Percentiles rank a stretch among this genome's conserved stretches.
These are phyloP conservation scores for Pichia sp. DNA, from an alignment of 1,139 yeast genomes.

Conservation along the genomic window DNA sequence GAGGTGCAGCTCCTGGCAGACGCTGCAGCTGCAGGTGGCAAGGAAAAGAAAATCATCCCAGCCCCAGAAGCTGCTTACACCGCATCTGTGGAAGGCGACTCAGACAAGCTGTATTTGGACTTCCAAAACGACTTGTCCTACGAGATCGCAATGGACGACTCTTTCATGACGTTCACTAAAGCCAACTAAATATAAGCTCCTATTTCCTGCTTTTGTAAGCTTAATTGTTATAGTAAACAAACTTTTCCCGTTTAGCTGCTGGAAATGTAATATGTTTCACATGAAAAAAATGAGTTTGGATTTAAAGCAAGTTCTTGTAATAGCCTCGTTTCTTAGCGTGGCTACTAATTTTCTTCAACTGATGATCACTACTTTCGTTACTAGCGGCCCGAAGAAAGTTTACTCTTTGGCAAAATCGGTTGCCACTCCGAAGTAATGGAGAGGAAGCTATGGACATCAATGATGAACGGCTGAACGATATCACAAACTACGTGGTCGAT, in stretches of 20 bases:
- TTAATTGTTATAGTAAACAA: too few species aligned
- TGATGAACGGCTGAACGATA: constrained; percentile 8
- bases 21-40: constrained; percentile 40
- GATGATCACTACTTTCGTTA: too few species aligned
- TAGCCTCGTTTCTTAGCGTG: too few species aligned
- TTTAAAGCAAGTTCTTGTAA: too few species aligned
- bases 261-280: too few species aligned
- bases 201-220: too few species aligned
- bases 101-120: constrained; percentile 65
- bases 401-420: too few species aligned
- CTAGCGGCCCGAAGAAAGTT: too few species aligned
- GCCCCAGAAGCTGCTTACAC: constrained; percentile 72
- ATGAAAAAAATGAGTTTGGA: too few species aligned
- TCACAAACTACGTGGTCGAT: constrained; percentile 7
- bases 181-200: background rate
- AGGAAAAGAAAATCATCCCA: constrained; percentile 40
- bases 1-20: constrained; percentile 69
- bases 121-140: constrained; percentile 45
- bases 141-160: constrained; percentile 35
- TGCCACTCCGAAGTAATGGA: too few species aligned
- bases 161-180: constrained; percentile 25
- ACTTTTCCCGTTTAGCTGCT: too few species aligned
- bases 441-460: constrained; percentile 11
- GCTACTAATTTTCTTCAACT: too few species aligned
- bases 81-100: constrained; percentile 54